Conservation (phyloP, 768 basidiomycete species). For the Panellus pusillus region DNA sequence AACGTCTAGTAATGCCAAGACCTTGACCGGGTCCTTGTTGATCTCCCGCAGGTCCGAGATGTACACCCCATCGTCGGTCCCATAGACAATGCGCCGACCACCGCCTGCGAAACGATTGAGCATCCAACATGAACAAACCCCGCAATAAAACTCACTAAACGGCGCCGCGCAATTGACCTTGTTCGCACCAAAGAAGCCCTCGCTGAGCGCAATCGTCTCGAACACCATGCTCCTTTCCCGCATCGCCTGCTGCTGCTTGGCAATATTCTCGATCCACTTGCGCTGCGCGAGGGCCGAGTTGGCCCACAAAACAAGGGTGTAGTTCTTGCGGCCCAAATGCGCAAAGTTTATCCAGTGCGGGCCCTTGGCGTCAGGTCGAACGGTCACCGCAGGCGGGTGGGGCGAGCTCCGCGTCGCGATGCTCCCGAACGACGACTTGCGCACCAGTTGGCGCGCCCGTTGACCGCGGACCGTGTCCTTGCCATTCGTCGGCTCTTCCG, state of each 20-base stretch:
- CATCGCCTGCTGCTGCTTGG: constrained; percentile 84
- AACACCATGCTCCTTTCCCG: constrained; percentile 85
- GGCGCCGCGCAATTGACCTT: constrained; percentile 92
- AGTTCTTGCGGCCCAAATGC: constrained; percentile 90
- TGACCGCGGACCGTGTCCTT: constrained; percentile 34
- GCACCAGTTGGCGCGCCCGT: constrained; percentile 38
- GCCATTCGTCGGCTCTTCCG: constrained; percentile 54
- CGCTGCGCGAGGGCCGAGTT: constrained; percentile 79
- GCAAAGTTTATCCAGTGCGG: constrained; percentile 92
- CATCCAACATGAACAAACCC: constrained; percentile 8
- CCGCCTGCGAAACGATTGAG: constrained; percentile 49
- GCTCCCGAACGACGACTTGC: constrained; percentile 20
- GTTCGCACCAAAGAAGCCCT: constrained; percentile 86
- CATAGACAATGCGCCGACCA: constrained; percentile 87
- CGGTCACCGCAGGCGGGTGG: constrained; percentile 43
- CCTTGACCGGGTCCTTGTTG: constrained; percentile 83
- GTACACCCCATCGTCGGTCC: constrained; percentile 97
- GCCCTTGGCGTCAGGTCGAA: constrained; percentile 68
- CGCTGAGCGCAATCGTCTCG: constrained; percentile 80
- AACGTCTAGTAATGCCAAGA: constrained; percentile 86
- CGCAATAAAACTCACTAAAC: constrained; percentile 60
- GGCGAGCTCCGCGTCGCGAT: constrained; percentile 11
- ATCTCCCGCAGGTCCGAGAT: constrained; percentile 81
- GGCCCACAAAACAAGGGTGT: constrained; percentile 90
- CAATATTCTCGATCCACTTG: constrained; percentile 93